These are phyloP conservation scores for Salvia hispanica DNA, from an alignment of 257 asterid species.

Conservation along the genomic window DNA sequence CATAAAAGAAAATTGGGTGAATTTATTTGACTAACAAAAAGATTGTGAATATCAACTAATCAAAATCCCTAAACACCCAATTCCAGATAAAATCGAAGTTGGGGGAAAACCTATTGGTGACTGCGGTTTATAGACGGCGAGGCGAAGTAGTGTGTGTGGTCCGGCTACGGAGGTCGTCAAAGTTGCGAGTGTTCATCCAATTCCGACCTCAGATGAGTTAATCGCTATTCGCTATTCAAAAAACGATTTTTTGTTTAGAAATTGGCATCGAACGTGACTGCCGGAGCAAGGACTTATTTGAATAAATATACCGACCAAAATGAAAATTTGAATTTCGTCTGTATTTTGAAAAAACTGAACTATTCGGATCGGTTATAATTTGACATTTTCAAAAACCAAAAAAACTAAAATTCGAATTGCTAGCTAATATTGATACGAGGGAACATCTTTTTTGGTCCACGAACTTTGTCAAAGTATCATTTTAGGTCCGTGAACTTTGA, in stretches of 20 bases:
- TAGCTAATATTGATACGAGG: too few species aligned
- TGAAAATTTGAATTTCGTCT: too few species aligned
- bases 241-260: constrained; percentile 2
- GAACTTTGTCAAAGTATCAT: too few species aligned
- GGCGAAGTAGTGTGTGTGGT: not conserved
- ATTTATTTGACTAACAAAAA: not conserved
- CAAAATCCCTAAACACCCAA: constrained; percentile 25
- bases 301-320: too few species aligned
- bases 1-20: constrained; percentile 11
- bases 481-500: too few species aligned
- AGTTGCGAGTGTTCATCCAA: constrained; percentile 5
- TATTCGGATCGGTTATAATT: too few species aligned
- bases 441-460: too few species aligned
- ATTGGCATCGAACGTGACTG: constrained; percentile 20
- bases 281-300: not conserved
- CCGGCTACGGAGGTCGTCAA: constrained; percentile 19
- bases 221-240: constrained; percentile 23
- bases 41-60: constrained; percentile 13
- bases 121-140: constrained; percentile 35
- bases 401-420: too few species aligned
- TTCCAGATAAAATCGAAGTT: constrained; percentile 8
- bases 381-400: too few species aligned
- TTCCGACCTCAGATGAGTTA: constrained; percentile 26
- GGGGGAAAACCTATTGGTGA: constrained; percentile 12
- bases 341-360: too few species aligned